A percentile compares a stretch with the other conserved stretches of the same genome.
phyloP scores from a whole-genome alignment of 139 green algal species.

The Coelastrella sp. region DNA sequence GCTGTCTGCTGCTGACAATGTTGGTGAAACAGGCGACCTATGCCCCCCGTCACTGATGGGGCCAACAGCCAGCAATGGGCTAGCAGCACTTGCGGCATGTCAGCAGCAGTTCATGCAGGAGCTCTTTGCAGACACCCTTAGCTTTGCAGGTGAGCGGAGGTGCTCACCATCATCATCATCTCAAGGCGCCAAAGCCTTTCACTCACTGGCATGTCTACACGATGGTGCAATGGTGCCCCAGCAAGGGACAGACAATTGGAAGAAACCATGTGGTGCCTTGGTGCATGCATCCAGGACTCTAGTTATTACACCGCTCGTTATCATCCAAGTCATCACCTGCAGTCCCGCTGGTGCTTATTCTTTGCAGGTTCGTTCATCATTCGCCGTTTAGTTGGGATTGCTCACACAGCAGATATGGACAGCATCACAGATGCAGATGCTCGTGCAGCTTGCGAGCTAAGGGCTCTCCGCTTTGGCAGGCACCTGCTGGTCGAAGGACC shows the following conservation, averaged over 20 bases:
- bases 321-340: background rate
- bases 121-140: constrained; percentile 79
- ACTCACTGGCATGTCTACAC: background rate
- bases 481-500: constrained; percentile 65
- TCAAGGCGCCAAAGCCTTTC: no score
- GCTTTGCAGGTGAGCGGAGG: constrained; percentile 55
- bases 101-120: constrained; percentile 84
- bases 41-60: constrained; percentile 63
- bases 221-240: background rate
- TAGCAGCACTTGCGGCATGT: constrained; percentile 47
- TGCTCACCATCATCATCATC: background rate
- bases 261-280: background rate
- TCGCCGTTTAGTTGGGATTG: constrained; percentile 92
- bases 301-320: background rate
- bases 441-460: constrained; percentile 82
- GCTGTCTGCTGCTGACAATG: background rate
- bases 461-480: constrained; percentile 81
- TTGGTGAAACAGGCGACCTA: constrained; percentile 52
- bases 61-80: constrained; percentile 20
- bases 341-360: constrained; percentile 1
- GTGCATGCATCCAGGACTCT: background rate
- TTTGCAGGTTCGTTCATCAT: constrained; percentile 82
- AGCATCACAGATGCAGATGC: constrained; percentile 80
- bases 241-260: background rate
- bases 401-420: constrained; percentile 95